Evolutionary conservation across 768 basidiomycete genomes (phyloP).

Genomic region (Hericium rajendrae): DNA sequence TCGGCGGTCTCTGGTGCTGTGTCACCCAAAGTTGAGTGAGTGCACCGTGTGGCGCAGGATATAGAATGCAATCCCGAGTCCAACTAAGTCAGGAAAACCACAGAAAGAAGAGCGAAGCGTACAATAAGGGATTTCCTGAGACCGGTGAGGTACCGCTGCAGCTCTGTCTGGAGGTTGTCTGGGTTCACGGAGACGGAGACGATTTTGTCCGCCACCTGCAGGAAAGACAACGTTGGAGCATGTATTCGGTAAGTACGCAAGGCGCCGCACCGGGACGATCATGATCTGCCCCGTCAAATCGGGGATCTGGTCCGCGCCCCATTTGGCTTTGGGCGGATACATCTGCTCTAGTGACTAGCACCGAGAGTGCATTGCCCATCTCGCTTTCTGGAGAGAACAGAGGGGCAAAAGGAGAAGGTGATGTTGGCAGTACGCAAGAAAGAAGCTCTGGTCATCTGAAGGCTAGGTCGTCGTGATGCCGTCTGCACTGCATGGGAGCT

Average conservation of each 20-base stretch:
- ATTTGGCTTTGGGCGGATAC: conserved; percentile 13
- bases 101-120: background rate
- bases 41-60: background rate
- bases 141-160: background rate
- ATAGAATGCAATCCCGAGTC: background rate
- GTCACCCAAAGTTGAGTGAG: background rate
- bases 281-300: conserved; percentile 14
- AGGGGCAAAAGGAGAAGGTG: too few species aligned
- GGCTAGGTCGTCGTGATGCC: too few species aligned
- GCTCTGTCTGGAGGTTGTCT: conserved; percentile 6
- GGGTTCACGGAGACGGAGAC: conserved; percentile 18
- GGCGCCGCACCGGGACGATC: conserved; percentile 10
- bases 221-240: background rate
- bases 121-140: background rate
- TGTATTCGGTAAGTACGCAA: conserved; percentile 4
- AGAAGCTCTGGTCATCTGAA: too few species aligned
- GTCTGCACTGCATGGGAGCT: too few species aligned
- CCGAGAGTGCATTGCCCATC: conserved; percentile 1
- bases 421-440: too few species aligned
- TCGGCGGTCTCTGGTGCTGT: too few species aligned
- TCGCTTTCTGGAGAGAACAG: too few species aligned
- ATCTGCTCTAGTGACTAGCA: conserved; percentile 6
- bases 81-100: background rate
- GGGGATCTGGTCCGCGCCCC: conserved; percentile 12
- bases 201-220: conserved; percentile 8